phyloP scores from a whole-genome alignment of 345 rosid genomes.

The Brassica incana region DNA sequence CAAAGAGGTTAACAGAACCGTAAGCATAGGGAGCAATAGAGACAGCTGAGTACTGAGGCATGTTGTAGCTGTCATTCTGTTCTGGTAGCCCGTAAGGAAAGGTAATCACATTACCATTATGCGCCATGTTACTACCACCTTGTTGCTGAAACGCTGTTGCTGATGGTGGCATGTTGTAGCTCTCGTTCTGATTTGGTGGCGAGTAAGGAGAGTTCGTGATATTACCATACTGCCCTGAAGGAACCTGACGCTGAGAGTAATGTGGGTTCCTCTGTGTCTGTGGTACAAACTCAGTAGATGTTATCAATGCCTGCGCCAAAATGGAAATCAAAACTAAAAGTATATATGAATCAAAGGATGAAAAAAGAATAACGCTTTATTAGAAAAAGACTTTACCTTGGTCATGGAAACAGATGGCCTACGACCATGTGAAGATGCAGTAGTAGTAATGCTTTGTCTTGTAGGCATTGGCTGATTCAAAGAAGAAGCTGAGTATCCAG shows the following conservation, averaged over 20 bases:
- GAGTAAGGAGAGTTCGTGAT: neutral
- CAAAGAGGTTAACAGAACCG: neutral
- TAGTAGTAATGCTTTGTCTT: neutral
- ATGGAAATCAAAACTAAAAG: neutral
- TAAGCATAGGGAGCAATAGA: neutral
- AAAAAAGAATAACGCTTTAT: neutral
- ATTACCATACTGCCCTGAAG: neutral
- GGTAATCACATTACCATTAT: neutral
- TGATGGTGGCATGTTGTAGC: neutral
- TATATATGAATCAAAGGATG: neutral
- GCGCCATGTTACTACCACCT: neutral
- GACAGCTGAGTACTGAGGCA: neutral
- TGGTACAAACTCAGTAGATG: neutral
- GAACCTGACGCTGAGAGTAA: neutral
- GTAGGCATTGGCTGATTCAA: neutral
- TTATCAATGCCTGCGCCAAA: neutral
- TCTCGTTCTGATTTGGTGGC: neutral
- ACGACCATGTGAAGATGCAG: neutral
- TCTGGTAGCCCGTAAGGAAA: neutral
- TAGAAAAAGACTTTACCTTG: neutral
- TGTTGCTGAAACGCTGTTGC: neutral
- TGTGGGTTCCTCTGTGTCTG: neutral
- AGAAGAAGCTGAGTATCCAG: neutral
- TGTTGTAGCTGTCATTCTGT: neutral
- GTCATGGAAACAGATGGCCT: neutral